Conservation (phyloP, 2,329 filamentous ascomycete genomes). For the Rutstroemia sp. region DNA sequence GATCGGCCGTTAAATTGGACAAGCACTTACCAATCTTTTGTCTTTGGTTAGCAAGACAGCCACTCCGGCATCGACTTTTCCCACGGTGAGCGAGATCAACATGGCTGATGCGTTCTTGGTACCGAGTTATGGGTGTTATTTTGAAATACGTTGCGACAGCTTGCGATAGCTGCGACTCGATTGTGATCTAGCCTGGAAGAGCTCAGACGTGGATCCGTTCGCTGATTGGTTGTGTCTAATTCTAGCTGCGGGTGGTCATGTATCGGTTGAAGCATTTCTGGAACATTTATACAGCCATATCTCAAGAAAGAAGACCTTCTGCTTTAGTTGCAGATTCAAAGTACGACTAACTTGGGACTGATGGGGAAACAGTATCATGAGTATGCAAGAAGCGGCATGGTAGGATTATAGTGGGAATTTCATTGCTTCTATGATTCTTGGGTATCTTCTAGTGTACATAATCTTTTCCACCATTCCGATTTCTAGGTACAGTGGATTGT, state of each 20-base stretch:
- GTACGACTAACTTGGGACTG: too few species aligned
- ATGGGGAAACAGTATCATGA: too few species aligned
- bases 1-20: not conserved
- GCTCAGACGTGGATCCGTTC: not conserved
- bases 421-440: too few species aligned
- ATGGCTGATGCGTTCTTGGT: conserved; percentile 41
- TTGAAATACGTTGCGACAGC: conserved; percentile 10
- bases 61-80: conserved; percentile 98
- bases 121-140: not conserved
- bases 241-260: not conserved
- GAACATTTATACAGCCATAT: not conserved
- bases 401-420: too few species aligned
- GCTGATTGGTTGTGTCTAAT: conserved; percentile 5
- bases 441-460: too few species aligned
- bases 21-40: conserved; percentile 73
- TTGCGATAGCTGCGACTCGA: conserved; percentile 19
- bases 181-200: conserved; percentile 8
- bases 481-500: too few species aligned
- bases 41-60: conserved; percentile 95
- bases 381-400: too few species aligned
- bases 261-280: not conserved
- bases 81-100: conserved; percentile 96
- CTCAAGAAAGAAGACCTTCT: not conserved
- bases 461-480: too few species aligned
- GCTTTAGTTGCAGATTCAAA: too few species aligned